Conservation (phyloP, 2,329 filamentous ascomycete species). For the Kalmusia sp. region DNA sequence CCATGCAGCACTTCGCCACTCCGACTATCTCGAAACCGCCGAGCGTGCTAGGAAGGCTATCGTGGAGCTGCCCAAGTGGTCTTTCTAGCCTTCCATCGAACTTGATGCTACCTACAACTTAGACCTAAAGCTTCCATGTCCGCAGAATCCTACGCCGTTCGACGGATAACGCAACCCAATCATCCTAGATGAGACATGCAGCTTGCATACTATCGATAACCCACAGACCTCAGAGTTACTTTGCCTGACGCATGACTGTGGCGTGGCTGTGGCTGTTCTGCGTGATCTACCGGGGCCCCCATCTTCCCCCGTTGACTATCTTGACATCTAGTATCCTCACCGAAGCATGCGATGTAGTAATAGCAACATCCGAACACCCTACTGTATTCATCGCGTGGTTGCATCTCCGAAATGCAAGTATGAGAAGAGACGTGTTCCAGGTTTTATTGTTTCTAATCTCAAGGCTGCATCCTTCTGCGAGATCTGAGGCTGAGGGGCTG, state of each 20-base stretch:
- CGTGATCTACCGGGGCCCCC: neutral
- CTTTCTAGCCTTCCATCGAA: too few species aligned
- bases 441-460: slow-evolving; percentile 14
- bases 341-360: neutral
- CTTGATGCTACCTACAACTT: too few species aligned
- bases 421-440: neutral
- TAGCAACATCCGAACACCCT: slow-evolving; percentile 1
- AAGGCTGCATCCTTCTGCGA: neutral
- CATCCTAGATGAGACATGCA: neutral
- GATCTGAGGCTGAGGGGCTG: slow-evolving; percentile 12
- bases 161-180: neutral
- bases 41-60: too few species aligned
- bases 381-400: neutral
- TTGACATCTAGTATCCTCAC: neutral
- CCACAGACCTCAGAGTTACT: neutral
- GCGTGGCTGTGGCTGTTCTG: slow-evolving; percentile 1
- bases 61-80: too few species aligned
- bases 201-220: neutral
- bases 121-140: neutral
- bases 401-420: slow-evolving; percentile 1
- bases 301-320: too few species aligned
- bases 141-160: neutral
- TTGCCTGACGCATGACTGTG: neutral
- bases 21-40: too few species aligned
- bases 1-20: too few species aligned